phyloP scores from a whole-genome alignment of 306 rosid genomes.

The Quercus rubra region DNA sequence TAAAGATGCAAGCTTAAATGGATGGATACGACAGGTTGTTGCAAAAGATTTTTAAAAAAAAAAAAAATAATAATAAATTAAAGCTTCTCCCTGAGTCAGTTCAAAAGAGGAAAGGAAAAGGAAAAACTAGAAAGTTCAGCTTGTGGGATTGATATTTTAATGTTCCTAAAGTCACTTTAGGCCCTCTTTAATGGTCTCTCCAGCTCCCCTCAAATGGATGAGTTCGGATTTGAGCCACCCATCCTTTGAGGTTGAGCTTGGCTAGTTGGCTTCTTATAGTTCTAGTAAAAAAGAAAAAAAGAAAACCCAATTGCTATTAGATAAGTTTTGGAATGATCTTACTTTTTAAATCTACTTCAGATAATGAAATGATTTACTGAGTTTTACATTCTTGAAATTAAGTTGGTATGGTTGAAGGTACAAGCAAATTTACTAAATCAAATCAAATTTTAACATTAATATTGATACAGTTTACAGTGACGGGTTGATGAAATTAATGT shows the following conservation, averaged over 20 bases:
- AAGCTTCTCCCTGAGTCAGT: background rate
- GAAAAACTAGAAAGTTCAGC: background rate
- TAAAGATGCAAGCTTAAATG: no score
- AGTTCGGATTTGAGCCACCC: background rate
- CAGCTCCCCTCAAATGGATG: background rate
- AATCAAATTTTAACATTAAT: background rate
- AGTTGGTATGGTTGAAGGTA: background rate
- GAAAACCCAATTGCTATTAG: no score
- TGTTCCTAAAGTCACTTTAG: background rate
- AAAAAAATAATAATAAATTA: no score
- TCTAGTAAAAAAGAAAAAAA: no score
- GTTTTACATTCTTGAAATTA: background rate
- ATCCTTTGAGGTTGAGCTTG: no score
- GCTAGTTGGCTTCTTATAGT: no score
- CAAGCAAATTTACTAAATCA: background rate
- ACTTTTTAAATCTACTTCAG: background rate
- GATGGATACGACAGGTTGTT: no score
- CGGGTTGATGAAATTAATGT: constrained; percentile 2
- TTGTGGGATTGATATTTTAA: background rate
- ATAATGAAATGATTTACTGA: background rate
- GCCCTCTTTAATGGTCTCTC: no score
- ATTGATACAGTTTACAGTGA: background rate
- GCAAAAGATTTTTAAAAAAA: no score
- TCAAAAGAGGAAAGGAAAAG: background rate
- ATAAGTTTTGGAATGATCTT: no score